Base-by-base conservation (phyloP, 768 basidiomycete species). In the Russula lepida region DNA sequence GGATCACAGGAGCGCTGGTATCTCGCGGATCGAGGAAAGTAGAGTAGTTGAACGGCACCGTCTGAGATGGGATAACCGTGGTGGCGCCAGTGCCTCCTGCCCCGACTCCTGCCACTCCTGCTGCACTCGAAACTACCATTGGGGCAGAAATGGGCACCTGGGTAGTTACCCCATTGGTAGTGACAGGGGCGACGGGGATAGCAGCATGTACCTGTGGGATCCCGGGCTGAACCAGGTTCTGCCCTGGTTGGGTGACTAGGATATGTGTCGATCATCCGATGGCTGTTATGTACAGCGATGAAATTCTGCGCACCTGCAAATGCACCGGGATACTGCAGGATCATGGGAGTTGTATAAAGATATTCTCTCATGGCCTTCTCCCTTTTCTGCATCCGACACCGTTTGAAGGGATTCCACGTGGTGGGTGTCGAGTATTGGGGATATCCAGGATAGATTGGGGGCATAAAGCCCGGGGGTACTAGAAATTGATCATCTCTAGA, bases 271-370 rank as follows among this genome's bases (percentile, higher is more conserved):
- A 9, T 47, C 12, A 57, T 56, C 43, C 5, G 37, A 46, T 30
- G 28, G 21, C 12, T 17, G 30, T 13, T 23, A 28, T 37, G 33
- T 19, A 47, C 44, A 1, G 27, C n/a, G 13, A 39, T n/a, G 4
- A 12, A 59, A 15, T 15, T 56, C 19, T 1, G 17, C 60, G 15
- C 30, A 64, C 63, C 54, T 58, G 63, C 15, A 25, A 43, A 43
- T 27, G 60, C 51, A 37, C 56, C 56, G 0, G 63, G 63, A 53
- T 64, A 63, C 46, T 64, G 63, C 25, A 62, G 33, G 12, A 64
- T 50, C 60, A 64, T 58, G 39, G 63, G 63, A 17, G 63, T 64
- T 1, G 60, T 54, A 32, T 64, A 64, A 41, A 62, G 52, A 56
- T 64, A 64, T 19, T 64, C 60, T 43, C 60, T 56, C 5, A 64